These are phyloP conservation scores for Diutina sp. DNA, from an alignment of 1,139 yeast genomes.

Conservation along the genomic window DNA sequence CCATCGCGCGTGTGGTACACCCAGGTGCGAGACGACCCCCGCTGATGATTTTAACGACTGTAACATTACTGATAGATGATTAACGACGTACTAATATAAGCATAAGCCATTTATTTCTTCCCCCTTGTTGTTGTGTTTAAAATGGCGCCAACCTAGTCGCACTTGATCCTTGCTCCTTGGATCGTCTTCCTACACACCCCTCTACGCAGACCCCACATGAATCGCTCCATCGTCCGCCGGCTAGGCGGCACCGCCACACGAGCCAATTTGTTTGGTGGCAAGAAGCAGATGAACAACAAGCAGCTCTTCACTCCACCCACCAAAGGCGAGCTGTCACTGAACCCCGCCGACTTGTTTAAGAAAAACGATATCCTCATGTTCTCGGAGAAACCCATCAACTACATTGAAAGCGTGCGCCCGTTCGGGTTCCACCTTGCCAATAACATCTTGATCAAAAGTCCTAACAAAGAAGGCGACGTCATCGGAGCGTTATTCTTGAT, in stretches of 20 bases:
- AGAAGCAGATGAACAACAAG: slow-evolving; percentile 8
- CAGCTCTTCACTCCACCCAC: slow-evolving; percentile 17
- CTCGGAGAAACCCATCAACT: slow-evolving; percentile 30
- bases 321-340: slow-evolving; percentile 27
- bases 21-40: neutral
- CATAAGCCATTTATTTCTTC: neutral
- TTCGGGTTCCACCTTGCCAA: slow-evolving; percentile 32
- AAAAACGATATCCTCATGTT: slow-evolving; percentile 32
- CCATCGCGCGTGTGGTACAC: neutral
- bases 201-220: neutral
- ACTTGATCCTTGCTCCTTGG: neutral
- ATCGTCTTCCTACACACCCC: neutral
- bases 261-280: slow-evolving; percentile 16
- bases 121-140: neutral
- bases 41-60: neutral
- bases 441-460: slow-evolving; percentile 23
- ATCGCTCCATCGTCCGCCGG: neutral
- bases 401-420: slow-evolving; percentile 27
- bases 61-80: neutral
- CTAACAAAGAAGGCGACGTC: slow-evolving; percentile 29
- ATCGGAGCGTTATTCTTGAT: slow-evolving; percentile 49
- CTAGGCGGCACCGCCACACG: slow-evolving; percentile 3
- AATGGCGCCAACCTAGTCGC: neutral
- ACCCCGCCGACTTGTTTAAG: slow-evolving; percentile 33
- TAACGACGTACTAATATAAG: neutral